These are phyloP conservation scores for Boletellus sp. DNA, from an alignment of 768 basidiomycete genomes.

Conservation along the genomic window DNA sequence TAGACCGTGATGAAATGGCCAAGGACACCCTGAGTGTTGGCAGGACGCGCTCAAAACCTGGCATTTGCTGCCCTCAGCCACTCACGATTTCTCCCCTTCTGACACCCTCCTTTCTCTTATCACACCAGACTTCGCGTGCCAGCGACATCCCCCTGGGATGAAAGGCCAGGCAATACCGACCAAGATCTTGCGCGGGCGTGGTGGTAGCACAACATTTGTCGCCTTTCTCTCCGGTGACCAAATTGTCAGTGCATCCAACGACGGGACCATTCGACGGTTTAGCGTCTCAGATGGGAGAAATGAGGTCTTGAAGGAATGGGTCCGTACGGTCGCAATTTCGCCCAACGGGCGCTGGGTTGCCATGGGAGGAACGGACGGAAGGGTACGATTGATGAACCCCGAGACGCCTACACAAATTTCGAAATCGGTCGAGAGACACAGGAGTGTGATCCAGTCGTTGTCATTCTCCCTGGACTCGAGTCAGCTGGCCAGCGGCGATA, in stretches of 20 bases:
- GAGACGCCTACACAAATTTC: background rate
- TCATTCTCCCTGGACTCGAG: slow-evolving; percentile 19
- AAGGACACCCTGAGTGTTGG: too few species aligned
- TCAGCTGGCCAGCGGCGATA: slow-evolving; percentile 14
- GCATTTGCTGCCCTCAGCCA: background rate
- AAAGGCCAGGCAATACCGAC: background rate
- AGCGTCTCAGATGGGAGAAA: background rate
- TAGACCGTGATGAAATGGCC: too few species aligned
- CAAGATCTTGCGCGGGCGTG: slow-evolving; percentile 12
- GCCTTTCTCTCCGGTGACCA: slow-evolving; percentile 12
- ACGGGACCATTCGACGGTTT: slow-evolving; percentile 16
- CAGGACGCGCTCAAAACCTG: background rate
- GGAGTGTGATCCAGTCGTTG: slow-evolving; percentile 8
- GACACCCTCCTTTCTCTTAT: background rate
- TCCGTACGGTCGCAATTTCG: slow-evolving; percentile 7
- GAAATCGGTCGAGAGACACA: slow-evolving; percentile 5
- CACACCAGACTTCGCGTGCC: background rate
- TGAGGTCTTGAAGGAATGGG: slow-evolving; percentile 4
- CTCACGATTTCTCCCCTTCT: background rate
- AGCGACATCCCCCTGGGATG: background rate
- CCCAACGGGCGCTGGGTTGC: slow-evolving; percentile 13
- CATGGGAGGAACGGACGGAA: slow-evolving; percentile 15
- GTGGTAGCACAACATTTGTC: slow-evolving; percentile 11
- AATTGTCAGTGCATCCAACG: slow-evolving; percentile 20
- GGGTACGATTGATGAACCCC: slow-evolving; percentile 8